Evolutionary conservation across 441 rosid genomes (phyloP), one percentile per base, ranked within the genome.

Genomic region (Jatropha multifida): DNA sequence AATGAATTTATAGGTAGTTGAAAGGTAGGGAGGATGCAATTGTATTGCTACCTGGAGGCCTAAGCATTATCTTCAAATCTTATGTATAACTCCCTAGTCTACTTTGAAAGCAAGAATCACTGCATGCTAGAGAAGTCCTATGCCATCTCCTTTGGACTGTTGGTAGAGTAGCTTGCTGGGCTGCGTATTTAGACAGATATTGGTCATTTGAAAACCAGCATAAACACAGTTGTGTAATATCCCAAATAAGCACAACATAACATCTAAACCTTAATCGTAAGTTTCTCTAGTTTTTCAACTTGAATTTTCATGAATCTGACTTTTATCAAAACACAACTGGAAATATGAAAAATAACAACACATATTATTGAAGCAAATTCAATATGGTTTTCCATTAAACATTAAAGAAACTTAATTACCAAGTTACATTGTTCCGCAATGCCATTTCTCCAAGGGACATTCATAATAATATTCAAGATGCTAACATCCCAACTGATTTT

Each of bases 401-500:
- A 41, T 48, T 59, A 74, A 69, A 71, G 66, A 62, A 71, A 82
- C 14, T 11, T 32, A 80, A 61, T 83, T 90, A 96, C 99, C 99
- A 96, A 83, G 81, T 81, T 81, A 78, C 71, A 79, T 76, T 81
- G 86, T 76, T 88, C 89, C 65, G 86, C 84, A 76, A 76, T 77
- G 68, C 78, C 81, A 78, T 83, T 81, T 74, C 74, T 76, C 83
- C 88, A 87, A 60, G 92, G 97, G 80, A 92, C 56, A 82, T 76
- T 79, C 67, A 93, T 56, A 66, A 81, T 78, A 69, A 90, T 71
- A 83, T 85, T 75, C 69, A 69, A 81, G 84, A 92, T 69, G 64
- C 78, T 85, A 77, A 93, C 76, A 77, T 96, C 88, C 97, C 90
- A 96, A 26, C 77, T 79, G 73, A 90, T 78, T 81, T 86, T 90